Evolutionary conservation across 1,284 basidiomycete genomes (phyloP).

Genomic region (Sphaerobolus stellatus): DNA sequence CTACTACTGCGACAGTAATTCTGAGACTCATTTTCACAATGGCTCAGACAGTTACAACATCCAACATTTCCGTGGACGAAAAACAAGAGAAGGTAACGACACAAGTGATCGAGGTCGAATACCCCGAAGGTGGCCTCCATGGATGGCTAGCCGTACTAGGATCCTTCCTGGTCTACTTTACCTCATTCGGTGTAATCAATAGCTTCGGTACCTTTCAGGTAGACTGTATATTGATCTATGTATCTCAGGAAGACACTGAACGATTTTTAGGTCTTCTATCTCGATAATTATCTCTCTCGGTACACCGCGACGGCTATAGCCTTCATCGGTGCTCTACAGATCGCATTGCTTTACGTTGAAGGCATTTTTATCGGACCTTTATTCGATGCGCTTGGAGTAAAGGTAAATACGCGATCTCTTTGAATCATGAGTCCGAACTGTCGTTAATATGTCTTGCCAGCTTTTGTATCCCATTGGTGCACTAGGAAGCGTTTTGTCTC

Average conservation of each 20-base stretch:
- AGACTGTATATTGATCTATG: neutral
- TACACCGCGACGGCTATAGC: conserved; percentile 9
- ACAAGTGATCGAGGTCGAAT: too few relatives aligned
- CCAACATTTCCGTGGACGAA: too few relatives aligned
- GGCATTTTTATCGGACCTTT: conserved; percentile 9
- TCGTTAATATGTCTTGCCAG: conserved; percentile 1
- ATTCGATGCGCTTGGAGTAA: conserved; percentile 10
- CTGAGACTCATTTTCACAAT: too few relatives aligned
- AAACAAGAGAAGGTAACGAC: too few relatives aligned
- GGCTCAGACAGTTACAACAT: too few relatives aligned
- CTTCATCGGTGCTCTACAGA: conserved; percentile 10
- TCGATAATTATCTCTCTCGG: neutral
- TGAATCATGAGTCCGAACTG: too few relatives aligned
- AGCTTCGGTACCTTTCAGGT: conserved; percentile 13
- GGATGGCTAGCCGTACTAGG: conserved; percentile 10
- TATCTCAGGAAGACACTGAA: neutral
- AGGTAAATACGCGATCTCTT: conserved; percentile 2
- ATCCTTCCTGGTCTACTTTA: conserved; percentile 8
- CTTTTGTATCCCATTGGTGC: conserved; percentile 9
- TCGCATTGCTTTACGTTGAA: conserved; percentile 6
- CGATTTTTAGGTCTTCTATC: neutral
- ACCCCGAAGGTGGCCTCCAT: conserved; percentile 9
- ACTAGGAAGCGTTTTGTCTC: conserved; percentile 5
- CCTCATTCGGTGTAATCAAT: conserved; percentile 10
- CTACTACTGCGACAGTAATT: too few relatives aligned